Evolutionary conservation across 78 protist species (phyloP).

Genomic region (Reticulomyxa filosa): DNA sequence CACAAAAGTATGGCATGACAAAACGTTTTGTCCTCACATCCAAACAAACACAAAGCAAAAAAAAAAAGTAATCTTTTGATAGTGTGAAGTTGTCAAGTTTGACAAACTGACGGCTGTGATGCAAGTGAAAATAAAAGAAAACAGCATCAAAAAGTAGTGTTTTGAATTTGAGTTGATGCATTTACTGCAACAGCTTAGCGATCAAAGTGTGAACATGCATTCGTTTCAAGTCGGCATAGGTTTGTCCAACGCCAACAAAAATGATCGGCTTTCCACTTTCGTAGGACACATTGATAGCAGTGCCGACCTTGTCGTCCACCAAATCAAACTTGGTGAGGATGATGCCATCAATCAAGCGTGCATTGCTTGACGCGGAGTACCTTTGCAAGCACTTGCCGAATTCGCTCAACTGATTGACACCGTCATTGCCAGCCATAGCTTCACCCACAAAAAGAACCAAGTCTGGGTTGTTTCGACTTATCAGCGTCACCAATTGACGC

Average conservation of each 20-base stretch:
- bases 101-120: no score
- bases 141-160: no score
- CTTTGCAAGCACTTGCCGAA: no score
- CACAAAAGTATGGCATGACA: no score
- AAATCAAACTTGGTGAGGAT: slow-evolving; percentile 96
- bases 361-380: no score
- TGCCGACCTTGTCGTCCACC: slow-evolving; percentile 97
- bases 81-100: no score
- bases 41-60: no score
- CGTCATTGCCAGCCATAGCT: slow-evolving; percentile 97
- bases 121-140: no score
- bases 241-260: slow-evolving; percentile 92
- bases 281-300: slow-evolving; percentile 93
- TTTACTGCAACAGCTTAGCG: background rate
- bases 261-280: slow-evolving; percentile 83
- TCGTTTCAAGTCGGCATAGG: slow-evolving; percentile 10
- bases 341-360: slow-evolving; percentile 88
- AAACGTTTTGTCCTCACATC: no score
- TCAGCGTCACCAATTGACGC: slow-evolving; percentile 65
- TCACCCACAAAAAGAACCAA: slow-evolving; percentile 96
- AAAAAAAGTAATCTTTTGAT: no score
- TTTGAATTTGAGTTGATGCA: no score
- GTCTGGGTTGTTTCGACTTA: background rate
- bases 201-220: slow-evolving; percentile 2
- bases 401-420: slow-evolving; percentile 79